Percentiles rank a stretch among this genome's conserved stretches.
These are phyloP conservation scores for Auriscalpium vulgare DNA, from an alignment of 768 basidiomycete species.

Conservation along the genomic window DNA sequence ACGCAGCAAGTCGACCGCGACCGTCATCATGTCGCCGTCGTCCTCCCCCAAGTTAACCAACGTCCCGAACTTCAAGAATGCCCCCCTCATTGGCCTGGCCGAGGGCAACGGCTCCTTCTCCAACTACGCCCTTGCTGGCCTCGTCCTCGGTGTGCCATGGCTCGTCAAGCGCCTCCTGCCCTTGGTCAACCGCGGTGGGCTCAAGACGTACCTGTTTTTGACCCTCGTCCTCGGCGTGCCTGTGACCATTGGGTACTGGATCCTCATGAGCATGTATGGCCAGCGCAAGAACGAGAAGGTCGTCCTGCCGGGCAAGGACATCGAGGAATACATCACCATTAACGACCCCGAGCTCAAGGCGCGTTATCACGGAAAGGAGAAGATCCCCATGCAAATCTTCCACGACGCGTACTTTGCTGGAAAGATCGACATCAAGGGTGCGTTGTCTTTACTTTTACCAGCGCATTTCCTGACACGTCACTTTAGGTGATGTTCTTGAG, in stretches of 20 bases:
- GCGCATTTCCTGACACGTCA: slow-evolving; percentile 2
- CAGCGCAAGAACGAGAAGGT: slow-evolving; percentile 80
- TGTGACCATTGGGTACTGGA: slow-evolving; percentile 83
- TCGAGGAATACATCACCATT: slow-evolving; percentile 88
- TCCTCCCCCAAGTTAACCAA: slow-evolving; percentile 50
- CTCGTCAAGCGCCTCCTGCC: slow-evolving; percentile 77
- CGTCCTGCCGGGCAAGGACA: slow-evolving; percentile 71
- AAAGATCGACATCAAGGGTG: slow-evolving; percentile 94
- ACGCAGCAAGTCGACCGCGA: not conserved
- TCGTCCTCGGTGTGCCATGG: slow-evolving; percentile 77
- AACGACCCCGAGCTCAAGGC: slow-evolving; percentile 75
- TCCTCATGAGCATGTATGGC: slow-evolving; percentile 76
- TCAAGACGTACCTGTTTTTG: slow-evolving; percentile 81
- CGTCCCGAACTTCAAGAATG: slow-evolving; percentile 76
- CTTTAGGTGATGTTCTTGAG: slow-evolving; percentile 83
- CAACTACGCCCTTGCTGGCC: slow-evolving; percentile 69
- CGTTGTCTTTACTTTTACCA: slow-evolving; percentile 14
- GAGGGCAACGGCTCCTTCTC: slow-evolving; percentile 84
- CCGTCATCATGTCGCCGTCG: slow-evolving; percentile 28
- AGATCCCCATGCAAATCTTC: slow-evolving; percentile 97
- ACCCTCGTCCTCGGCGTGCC: slow-evolving; percentile 69
- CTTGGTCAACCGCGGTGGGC: slow-evolving; percentile 74
- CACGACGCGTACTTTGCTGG: slow-evolving; percentile 96
- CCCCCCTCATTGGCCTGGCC: slow-evolving; percentile 71
- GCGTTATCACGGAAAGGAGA: slow-evolving; percentile 74